Evolutionary conservation across 805 yeast species (phyloP).

Genomic region (Myxozyma neotropica): DNA sequence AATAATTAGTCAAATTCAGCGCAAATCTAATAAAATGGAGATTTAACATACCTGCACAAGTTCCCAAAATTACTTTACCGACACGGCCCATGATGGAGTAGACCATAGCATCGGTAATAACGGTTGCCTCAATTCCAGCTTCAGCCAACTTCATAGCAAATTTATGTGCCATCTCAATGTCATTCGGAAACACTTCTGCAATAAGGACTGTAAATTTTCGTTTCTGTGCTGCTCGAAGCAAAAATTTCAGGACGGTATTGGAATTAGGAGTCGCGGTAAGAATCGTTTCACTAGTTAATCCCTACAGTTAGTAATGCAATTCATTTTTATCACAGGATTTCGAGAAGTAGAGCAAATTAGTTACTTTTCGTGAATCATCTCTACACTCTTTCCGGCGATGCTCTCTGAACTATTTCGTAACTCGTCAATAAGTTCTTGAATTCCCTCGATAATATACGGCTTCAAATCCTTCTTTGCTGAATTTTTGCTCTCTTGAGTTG

Average conservation of each 20-base stretch:
- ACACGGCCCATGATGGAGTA: constrained; percentile 97
- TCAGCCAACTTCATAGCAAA: constrained; percentile 80
- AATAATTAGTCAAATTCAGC: background rate
- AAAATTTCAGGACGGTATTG: constrained; percentile 81
- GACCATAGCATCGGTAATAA: constrained; percentile 89
- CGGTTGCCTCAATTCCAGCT: constrained; percentile 84
- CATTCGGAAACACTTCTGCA: constrained; percentile 91
- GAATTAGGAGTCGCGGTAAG: constrained; percentile 95
- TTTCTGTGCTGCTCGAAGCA: constrained; percentile 82
- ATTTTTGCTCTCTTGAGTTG: constrained; percentile 45
- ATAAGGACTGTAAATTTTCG: constrained; percentile 90
- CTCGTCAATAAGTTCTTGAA: constrained; percentile 89
- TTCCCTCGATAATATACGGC: constrained; percentile 86
- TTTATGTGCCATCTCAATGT: constrained; percentile 69
- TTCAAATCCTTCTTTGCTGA: constrained; percentile 59
- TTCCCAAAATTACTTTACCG: constrained; percentile 92
- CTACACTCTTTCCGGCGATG: constrained; percentile 86
- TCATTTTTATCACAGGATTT: background rate
- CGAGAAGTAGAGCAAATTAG: background rate
- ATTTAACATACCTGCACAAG: constrained; percentile 59
- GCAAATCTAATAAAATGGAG: background rate
- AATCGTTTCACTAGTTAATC: constrained; percentile 43
- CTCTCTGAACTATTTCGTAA: constrained; percentile 87
- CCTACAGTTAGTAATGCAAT: background rate
- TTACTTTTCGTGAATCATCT: constrained; percentile 87